Evolutionary conservation across 495 filamentous ascomycete species (phyloP), one percentile per base, ranked within the genome.

Genomic region (Penicillium coprophilum): DNA sequence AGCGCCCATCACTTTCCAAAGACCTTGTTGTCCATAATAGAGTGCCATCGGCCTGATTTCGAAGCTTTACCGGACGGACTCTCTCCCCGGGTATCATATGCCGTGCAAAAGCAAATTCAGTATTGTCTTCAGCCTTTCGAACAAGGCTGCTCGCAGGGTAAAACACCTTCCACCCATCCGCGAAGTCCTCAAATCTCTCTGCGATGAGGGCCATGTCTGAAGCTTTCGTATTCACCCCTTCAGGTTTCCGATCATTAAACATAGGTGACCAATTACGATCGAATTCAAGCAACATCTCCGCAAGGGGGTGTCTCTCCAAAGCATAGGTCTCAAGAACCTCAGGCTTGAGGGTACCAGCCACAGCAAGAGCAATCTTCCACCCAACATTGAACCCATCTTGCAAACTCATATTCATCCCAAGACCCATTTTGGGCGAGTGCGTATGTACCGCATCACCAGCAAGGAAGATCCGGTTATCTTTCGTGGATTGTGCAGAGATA

Each of bases 381-480:
- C 84, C 88, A 8, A 94, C 73, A 68, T 93, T 92, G 59, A 83
- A 83, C 9, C 85, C 83, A 58, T 95, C 90, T 38, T 91, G 81
- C 76, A 95, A 89, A 12, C 85, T 87, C 31, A 89, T 85, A 60
- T 94, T 94, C 88, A 92, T 90, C 19, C 90, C 90, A 68, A 92
- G 87, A 1, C 88, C 90, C n/a, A 87, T 86, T 70, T 92, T 92
- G 5, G 90, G 89, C 43, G 81, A 85, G 69, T 92, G 90, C 3
- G 90, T 93, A 71, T 94, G 90, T 50, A 86, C 87, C 6, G 90
- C 89, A 68, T 93, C 90, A 15, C 90, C 90, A 4, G 87, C 84
- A 19, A 95, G 78, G 67, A 92, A 92, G 7, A 93, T 82, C 10
- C 88, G 74, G 62, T 82, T 75, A 49, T 85, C 82, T 31, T 86